These are phyloP conservation scores for Leucosporidium creatinivorum DNA, from an alignment of 768 basidiomycete species.

Conservation along the genomic window DNA sequence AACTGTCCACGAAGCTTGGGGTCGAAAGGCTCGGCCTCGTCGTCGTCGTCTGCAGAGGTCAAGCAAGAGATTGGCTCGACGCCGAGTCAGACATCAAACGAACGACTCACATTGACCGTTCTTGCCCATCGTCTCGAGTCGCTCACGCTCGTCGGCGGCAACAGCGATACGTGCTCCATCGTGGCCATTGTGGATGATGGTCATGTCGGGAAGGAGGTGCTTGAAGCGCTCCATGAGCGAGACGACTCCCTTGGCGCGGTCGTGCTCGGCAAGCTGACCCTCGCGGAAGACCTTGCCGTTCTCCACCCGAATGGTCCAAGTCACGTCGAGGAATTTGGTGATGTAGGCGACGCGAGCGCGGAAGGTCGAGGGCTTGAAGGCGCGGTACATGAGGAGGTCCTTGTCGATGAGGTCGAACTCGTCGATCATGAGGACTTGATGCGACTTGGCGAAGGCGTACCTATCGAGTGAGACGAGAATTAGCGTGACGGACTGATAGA, in stretches of 20 bases:
- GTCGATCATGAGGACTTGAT: conserved; percentile 35
- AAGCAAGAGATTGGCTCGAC: not conserved
- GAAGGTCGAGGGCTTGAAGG: conserved; percentile 34
- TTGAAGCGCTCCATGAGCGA: conserved; percentile 30
- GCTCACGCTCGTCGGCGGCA: conserved; percentile 31
- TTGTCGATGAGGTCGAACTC: conserved; percentile 41
- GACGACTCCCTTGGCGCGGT: conserved; percentile 35
- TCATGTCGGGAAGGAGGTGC: conserved; percentile 35
- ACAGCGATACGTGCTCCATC: conserved; percentile 33
- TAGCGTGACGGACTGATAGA: too few species aligned
- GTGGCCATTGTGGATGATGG: conserved; percentile 37
- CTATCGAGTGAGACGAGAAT: not conserved
- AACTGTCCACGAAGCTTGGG: conserved; percentile 24
- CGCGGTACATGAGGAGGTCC: conserved; percentile 38
- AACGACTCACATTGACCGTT: conserved; percentile 29
- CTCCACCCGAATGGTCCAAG: conserved; percentile 34
- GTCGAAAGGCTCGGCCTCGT: conserved; percentile 23
- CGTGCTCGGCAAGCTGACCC: conserved; percentile 34
- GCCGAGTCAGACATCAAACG: not conserved
- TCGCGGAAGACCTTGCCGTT: conserved; percentile 24
- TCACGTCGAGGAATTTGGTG: conserved; percentile 18
- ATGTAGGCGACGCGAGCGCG: conserved; percentile 26
- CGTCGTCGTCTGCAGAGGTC: conserved; percentile 16
- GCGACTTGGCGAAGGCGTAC: conserved; percentile 31
- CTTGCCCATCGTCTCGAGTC: conserved; percentile 30